phyloP scores from a whole-genome alignment of 768 basidiomycete genomes.

The Albatrellus ellisii region DNA sequence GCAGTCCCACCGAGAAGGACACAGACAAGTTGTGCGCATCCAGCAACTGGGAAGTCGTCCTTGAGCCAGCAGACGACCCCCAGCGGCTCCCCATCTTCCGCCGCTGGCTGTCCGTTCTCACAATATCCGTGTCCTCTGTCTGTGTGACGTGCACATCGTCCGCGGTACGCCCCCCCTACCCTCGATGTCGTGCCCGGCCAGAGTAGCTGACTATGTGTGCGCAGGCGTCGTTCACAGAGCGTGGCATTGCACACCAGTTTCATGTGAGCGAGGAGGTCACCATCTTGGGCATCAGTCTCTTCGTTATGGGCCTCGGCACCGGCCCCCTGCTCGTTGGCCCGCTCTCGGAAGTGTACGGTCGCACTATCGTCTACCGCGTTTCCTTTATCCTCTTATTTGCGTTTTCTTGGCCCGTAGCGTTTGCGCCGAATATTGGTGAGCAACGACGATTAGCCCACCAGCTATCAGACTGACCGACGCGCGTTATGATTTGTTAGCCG shows the following conservation, averaged over 20 bases:
- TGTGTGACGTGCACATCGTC: slow-evolving; percentile 7
- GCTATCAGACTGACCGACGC: not conserved
- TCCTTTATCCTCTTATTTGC: slow-evolving; percentile 51
- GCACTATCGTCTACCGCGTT: slow-evolving; percentile 46
- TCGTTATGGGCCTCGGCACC: slow-evolving; percentile 23
- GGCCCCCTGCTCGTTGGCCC: slow-evolving; percentile 23
- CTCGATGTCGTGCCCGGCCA: not conserved
- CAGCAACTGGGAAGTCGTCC: not conserved
- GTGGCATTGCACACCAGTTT: slow-evolving; percentile 24
- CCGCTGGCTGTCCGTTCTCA: slow-evolving; percentile 9
- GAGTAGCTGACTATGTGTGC: not conserved
- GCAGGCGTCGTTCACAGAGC: slow-evolving; percentile 25
- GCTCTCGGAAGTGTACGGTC: slow-evolving; percentile 44
- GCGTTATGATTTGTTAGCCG: slow-evolving; percentile 22
- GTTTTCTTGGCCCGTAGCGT: slow-evolving; percentile 61
- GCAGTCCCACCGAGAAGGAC: no score
- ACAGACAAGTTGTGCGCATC: not conserved
- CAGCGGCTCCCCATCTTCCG: slow-evolving; percentile 3
- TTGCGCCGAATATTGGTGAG: slow-evolving; percentile 53
- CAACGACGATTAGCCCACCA: not conserved
- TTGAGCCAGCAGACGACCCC: slow-evolving; percentile 12
- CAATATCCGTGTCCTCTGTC: slow-evolving; percentile 4
- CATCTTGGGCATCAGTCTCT: slow-evolving; percentile 27
- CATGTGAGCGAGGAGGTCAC: slow-evolving; percentile 26
- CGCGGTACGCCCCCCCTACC: slow-evolving; percentile 1